These are phyloP conservation scores for Boletellus emodensis DNA, from an alignment of 768 basidiomycete species.

Conservation along the genomic window DNA sequence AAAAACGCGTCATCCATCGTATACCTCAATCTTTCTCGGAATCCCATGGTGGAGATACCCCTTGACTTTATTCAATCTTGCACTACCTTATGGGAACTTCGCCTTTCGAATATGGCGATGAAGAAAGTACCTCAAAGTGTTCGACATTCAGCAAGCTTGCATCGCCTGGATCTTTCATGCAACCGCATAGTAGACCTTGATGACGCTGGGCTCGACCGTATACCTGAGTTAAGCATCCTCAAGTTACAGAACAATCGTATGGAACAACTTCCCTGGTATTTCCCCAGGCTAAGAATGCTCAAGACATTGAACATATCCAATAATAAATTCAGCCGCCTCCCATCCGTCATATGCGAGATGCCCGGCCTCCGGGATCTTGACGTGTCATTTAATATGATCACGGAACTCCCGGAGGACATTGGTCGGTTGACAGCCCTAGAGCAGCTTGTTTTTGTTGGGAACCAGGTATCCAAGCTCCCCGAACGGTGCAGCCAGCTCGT, in stretches of 20 bases:
- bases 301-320: constrained; percentile 89
- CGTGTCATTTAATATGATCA: constrained; percentile 90
- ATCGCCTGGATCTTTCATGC: constrained; percentile 82
- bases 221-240: constrained; percentile 64
- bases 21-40: constrained; percentile 83
- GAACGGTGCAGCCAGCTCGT: constrained; percentile 51
- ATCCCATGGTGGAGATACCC: constrained; percentile 94
- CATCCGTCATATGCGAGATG: constrained; percentile 71
- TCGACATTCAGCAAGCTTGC: constrained; percentile 66
- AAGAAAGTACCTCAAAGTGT: constrained; percentile 88
- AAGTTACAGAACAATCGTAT: constrained; percentile 90
- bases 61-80: constrained; percentile 94
- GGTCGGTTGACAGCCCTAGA: constrained; percentile 66
- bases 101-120: constrained; percentile 88
- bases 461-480: constrained; percentile 73
- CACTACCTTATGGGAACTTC: constrained; percentile 75
- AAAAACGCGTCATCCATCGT: constrained; percentile 80
- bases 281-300: constrained; percentile 67
- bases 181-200: constrained; percentile 90
- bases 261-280: constrained; percentile 80
- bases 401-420: constrained; percentile 75
- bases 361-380: constrained; percentile 78
- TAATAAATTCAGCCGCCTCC: constrained; percentile 83
- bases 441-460: constrained; percentile 78
- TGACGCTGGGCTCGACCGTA: constrained; percentile 76